Base-by-base conservation (phyloP, 1,284 basidiomycete genomes). In the Phellinidium pouzarii region DNA sequence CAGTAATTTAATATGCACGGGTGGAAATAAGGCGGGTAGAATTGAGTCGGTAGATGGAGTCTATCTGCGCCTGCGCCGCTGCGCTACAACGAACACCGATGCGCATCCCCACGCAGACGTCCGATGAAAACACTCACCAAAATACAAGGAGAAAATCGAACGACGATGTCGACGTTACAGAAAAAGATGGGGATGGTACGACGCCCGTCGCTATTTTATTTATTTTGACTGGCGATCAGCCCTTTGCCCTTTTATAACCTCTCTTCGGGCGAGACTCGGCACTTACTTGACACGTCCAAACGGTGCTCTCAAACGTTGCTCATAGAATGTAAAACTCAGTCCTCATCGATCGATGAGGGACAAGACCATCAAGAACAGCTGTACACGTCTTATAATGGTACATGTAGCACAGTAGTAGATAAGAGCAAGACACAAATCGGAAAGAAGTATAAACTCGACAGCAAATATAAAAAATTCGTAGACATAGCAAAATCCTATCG, bases 1-100 rank as follows among this genome's bases (percentile, higher is more conserved):
- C 17, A 26, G 37, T 44, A 8, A 27, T 27, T 14, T 46, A 22
- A 38, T 25, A 36, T 12, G 22, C 19, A 12, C 22, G 47, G 20
- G 54, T 55, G 54, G 54, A 51, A 44, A 17, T 50, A 54, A 44
- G 44, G 48, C 41, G 52, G 45, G 12, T 45, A 20, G 37, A 17
- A 2, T 3, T n/a, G 29, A 31, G 7, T 31, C 29, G n/a, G n/a
- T n/a, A n/a, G n/a, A n/a, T 31, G 12, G 12, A 31, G 29, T 20
- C 37, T 17, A 17, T 7, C 36, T 36, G 38, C 46, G 26, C 48
- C 48, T n/a, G n/a, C n/a, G n/a, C 29, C 29, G 6, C 29, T 12
- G 29, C 29, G 29, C 29, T 31, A 12, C 29, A 31, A 7, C 6
- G 6, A 31, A 12, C 29, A 7, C 29, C 29, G 6, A 6, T 12